These are phyloP conservation scores for Lactifluus subvellereus DNA, from an alignment of 768 basidiomycete species.

Conservation along the genomic window DNA sequence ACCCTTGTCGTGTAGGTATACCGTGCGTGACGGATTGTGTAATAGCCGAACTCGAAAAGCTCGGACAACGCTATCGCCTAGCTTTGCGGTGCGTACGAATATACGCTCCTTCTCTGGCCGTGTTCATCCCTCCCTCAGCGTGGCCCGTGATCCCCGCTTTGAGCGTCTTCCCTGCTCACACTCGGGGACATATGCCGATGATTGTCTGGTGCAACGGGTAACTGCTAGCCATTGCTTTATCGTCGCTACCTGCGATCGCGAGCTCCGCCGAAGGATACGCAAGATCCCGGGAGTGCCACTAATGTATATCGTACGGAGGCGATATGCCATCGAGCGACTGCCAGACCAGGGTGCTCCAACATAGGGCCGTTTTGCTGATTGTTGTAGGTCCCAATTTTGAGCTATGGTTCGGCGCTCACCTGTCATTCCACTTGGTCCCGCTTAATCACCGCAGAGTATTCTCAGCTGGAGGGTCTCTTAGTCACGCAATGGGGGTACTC, in stretches of 20 bases:
- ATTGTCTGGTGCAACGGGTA: constrained; percentile 95
- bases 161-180: constrained; percentile 92
- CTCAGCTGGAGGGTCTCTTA: not conserved
- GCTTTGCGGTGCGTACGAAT: constrained; percentile 70
- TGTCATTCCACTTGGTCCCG: not conserved
- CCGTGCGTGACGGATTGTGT: constrained; percentile 99
- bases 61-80: constrained; percentile 91
- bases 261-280: constrained; percentile 85
- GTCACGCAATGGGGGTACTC: not conserved
- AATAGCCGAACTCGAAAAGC: constrained; percentile 95
- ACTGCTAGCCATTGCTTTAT: constrained; percentile 94
- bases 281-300: constrained; percentile 91
- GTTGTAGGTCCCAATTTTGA: not conserved
- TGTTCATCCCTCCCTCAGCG: constrained; percentile 41
- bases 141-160: constrained; percentile 95
- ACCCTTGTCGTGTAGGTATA: constrained; percentile 55
- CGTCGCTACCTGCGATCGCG: constrained; percentile 96
- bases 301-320: constrained; percentile 92
- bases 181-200: constrained; percentile 96
- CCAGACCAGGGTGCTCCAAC: constrained; percentile 89
- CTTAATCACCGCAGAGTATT: constrained; percentile 21
- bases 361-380: constrained; percentile 7
- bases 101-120: not conserved
- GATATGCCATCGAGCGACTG: constrained; percentile 91
- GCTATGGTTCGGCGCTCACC: not conserved